Evolutionary conservation across 2,329 filamentous ascomycete species (phyloP), one percentile per base, ranked within the genome.

Genomic region (Aspergillus proliferans): DNA sequence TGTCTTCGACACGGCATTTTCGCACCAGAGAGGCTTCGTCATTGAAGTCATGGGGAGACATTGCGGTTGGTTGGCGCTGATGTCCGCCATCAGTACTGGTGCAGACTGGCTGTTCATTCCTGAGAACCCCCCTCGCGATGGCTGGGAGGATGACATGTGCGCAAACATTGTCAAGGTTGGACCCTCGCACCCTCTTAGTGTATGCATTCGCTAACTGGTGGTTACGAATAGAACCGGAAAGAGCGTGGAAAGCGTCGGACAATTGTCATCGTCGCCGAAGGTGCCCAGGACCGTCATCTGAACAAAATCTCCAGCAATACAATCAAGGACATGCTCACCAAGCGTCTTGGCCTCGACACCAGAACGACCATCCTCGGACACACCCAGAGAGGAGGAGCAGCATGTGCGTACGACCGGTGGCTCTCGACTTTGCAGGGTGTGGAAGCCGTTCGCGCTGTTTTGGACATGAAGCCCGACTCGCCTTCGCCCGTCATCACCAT

Each of bases 41-140:
- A 87, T 98, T 54, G 93, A 96, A 70, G 93, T 98, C 62, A 98
- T 98, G 93, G 93, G 93, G 45, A 82, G 93, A 51, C 92, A 98
- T 72, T 98, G 93, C 68, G 93, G 93, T 54, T 98, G 93, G 93
- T 78, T 98, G 53, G 93, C 93, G 38, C 79, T 98, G 53, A 96
- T 97, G 86, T 87, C 92, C 12, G 92, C 91, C 62, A 91, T 98
- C 51, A 91, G 88, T 50, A 95, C 89, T 1, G 93, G 92, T 45
- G 91, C 93, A 14, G 93, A 98, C 70, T 98, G 94, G 71, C 82
- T 97, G 60, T 97, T 98, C 70, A 92, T 96, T 56, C 93, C 93
- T 0, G 93, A 98, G 72, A 90, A 91, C 67, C 93, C 93, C 51
- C 88, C 89, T 42, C 79, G 83, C 51, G 83, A 88, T 54, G 86